phyloP scores from a whole-genome alignment of 768 basidiomycete species.

The Lentinula aciculospora region DNA sequence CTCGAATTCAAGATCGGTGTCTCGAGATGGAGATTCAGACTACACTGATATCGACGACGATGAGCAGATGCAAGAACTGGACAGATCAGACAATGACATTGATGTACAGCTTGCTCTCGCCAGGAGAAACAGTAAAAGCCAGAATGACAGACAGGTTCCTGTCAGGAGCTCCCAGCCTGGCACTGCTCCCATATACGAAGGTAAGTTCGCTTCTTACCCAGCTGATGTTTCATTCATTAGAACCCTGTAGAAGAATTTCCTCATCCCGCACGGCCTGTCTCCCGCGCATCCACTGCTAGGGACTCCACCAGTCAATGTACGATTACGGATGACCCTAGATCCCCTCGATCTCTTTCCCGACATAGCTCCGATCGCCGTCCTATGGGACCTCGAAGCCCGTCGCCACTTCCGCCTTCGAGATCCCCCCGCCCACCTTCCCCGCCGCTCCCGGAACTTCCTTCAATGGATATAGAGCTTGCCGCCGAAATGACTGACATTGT shows the following conservation, averaged over 20 bases:
- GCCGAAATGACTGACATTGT: constrained; percentile 28
- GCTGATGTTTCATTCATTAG: constrained; percentile 8
- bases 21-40: constrained; percentile 33
- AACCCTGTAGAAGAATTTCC: constrained; percentile 52
- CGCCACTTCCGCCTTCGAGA: constrained; percentile 51
- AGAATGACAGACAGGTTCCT: constrained; percentile 43
- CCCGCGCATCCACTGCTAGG: constrained; percentile 39
- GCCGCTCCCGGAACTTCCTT: constrained; percentile 27
- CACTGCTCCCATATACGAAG: constrained; percentile 77
- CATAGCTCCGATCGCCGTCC: constrained; percentile 55
- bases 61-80: constrained; percentile 35
- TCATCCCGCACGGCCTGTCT: constrained; percentile 45
- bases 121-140: constrained; percentile 76
- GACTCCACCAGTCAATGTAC: constrained; percentile 36
- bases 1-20: constrained; percentile 35
- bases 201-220: constrained; percentile 28
- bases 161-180: constrained; percentile 39
- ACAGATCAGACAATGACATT: constrained; percentile 73
- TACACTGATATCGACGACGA: constrained; percentile 45
- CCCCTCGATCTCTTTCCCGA: constrained; percentile 42
- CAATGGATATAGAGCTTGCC: constrained; percentile 40
- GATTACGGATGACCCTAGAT: constrained; percentile 31
- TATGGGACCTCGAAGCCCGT: constrained; percentile 70
- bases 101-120: constrained; percentile 77
- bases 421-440: constrained; percentile 28